Evolutionary conservation across 2,329 filamentous ascomycete genomes (phyloP), one percentile per base, ranked within the genome.

Genomic region (Ceratocystis alfenasii): DNA sequence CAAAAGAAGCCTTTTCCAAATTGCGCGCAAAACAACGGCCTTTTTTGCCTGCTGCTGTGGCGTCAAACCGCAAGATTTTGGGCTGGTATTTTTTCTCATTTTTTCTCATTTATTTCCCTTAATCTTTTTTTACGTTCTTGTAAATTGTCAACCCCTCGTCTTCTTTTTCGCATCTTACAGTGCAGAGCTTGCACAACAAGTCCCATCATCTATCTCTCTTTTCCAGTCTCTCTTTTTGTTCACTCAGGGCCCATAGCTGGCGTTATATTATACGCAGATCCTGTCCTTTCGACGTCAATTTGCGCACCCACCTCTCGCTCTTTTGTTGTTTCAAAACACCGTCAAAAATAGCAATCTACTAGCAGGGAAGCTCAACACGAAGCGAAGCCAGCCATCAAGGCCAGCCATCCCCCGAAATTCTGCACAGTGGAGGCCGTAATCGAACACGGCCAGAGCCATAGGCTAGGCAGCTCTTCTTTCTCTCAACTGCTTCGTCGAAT

Each of bases 401-500:
- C 55, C 55, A 59, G 25, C 55, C 55, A 36, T 33, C 30, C 48
- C 30, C 45, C 48, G 50, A 65, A 50, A 50, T 44, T 36, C 45
- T 28, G 44, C 65, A 67, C 65, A 44, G 65, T 67, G 65, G 65
- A 67, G 65, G 44, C 45, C 53, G 48, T 41, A 60, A 60, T 61
- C 48, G 62, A 67, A 67, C 50, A 25, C 46, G 48, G 46, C 59
- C 61, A 64, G 28, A 30, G 62, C 53, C 66, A 63, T 55, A 36
- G 63, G 45, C 36, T 36, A 50, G 50, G 63, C 41, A 62, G 57
- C 22, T 64, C 50, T 64, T 60, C 41, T 46, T 63, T 65, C 59
- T 63, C 59, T 41, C 63, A 64, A 50, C 59, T 67, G 57, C 28
- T 67, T 60, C 66, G 63, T 53, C 66, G 66, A 22, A 25, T 67